Evolutionary conservation across 331 rosid species (phyloP), one percentile per base, ranked within the genome.

Genomic region (Rosa hybrid): DNA sequence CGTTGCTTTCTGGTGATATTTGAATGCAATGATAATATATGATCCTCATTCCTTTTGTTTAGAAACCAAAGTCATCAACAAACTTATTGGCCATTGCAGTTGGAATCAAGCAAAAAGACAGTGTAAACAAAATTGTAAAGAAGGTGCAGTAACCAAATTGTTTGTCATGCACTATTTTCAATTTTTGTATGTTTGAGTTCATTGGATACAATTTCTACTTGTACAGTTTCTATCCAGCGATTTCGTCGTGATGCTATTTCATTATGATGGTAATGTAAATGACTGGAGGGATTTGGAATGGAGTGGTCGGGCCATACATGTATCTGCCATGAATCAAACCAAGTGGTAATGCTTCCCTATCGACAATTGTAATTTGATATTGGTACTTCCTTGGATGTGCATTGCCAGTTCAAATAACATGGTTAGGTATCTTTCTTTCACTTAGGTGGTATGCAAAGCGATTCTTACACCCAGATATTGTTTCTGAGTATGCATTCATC

Each of bases 381-480:
- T 27, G 41, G 25, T 34, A 51, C 39, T 76, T 76, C 14, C n/a
- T 11, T 3, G 3, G 69, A 27, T 59, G 68, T 39, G 38, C 60
- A 51, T 68, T 12, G 51, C 44, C 49, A 21, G 18, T 63, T 76
- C 30, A 59, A n/a, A 3, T 12, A n/a, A 80, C 34, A 44, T 34
- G 56, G 25, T 18, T 44, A 7, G 60, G n/a, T 23, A 17, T 51
- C 4, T 46, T 44, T 45, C 2, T 16, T 6, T 59, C 21, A 71
- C n/a, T 68, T 64, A 82, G 90, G 90, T 87, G 90, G 90, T 87
- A 82, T 25, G 90, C 88, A 10, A 87, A 87, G 70, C 88, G 86
- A 46, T 87, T 87, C 82, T 74, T 87, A 45, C 90, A 87, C 62
- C 90, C 90, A 48, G 90, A 87, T 76, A 77, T 87, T 25, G 62